Percentiles rank a stretch among this genome's conserved stretches.
phyloP scores from a whole-genome alignment of 257 asterid genomes.

The Anisodus tanguticus region DNA sequence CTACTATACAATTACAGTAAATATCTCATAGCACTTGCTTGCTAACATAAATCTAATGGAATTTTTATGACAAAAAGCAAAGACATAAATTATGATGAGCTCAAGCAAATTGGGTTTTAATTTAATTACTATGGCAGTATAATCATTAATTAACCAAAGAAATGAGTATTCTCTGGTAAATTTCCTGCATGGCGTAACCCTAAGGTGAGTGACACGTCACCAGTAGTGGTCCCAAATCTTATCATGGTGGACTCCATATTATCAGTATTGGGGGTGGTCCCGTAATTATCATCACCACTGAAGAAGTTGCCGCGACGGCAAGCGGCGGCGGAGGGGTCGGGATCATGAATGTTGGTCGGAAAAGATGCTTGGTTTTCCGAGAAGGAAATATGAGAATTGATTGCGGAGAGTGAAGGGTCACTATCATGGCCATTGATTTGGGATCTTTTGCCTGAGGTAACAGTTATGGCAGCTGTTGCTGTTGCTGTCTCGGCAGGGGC shows the following conservation, averaged over 20 bases:
- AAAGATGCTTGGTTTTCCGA: constrained; percentile 52
- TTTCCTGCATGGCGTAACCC: constrained; percentile 97
- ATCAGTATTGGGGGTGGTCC: constrained; percentile 33
- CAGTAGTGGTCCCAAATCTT: constrained; percentile 68
- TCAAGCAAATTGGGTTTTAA: neutral
- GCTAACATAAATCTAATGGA: constrained; percentile 24
- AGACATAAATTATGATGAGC: neutral
- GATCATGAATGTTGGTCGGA: constrained; percentile 34
- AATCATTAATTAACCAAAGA: constrained; percentile 56
- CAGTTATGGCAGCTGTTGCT: constrained; percentile 36
- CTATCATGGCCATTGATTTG: constrained; percentile 55
- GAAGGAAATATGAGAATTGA: constrained; percentile 54
- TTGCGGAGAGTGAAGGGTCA: constrained; percentile 64
- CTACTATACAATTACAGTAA: constrained; percentile 58
- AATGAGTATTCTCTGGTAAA: constrained; percentile 67
- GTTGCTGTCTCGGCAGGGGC: constrained; percentile 25
- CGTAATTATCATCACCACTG: constrained; percentile 26
- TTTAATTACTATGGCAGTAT: neutral
- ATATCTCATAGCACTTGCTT: neutral
- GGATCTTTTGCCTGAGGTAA: constrained; percentile 50
- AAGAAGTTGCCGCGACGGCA: constrained; percentile 31
- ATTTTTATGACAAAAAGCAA: neutral
- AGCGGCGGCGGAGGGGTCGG: constrained; percentile 39
- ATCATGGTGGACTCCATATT: constrained; percentile 59
- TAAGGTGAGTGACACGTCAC: constrained; percentile 93